Base-by-base conservation (phyloP, 441 rosid species). In the Populus hybrid region DNA sequence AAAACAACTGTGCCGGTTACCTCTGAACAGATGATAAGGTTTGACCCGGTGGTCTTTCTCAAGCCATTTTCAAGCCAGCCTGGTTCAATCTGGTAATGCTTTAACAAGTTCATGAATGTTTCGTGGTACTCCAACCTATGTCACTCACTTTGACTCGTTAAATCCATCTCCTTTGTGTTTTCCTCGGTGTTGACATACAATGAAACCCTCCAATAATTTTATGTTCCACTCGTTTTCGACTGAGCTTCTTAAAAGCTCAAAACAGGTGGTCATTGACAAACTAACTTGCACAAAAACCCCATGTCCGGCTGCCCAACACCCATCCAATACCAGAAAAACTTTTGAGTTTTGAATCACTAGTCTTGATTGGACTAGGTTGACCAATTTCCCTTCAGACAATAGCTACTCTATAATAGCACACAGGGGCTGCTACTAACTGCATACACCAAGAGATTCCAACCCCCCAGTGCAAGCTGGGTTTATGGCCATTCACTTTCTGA, bases 151-250 rank as follows among this genome's bases (percentile, higher is more conserved):
- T 66, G 30, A 42, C 42, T 42, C 21, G 18, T 24, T 20, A 6
- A 73, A 28, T 12, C 35, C 21, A 63, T 74, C 14, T 18, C 53
- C 8, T 64, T 61, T 3, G 57, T 63, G n/a, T 16, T 74, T 1
- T 74, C 24, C 53, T 50, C 53, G 77, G 20, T 38, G 46, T 57
- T 26, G 76, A 80, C 77, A 50, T 40, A 20, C 8, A 72, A 67
- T 32, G 81, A 67, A 1, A 75, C 70, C 38, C 69, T 69, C 69
- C 35, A n/a, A 53, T 63, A 21, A 67, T 69, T 72, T 32, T 20
- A 70, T 77, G 86, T 80, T 79, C 84, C 81, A 85, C 81, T 79
- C 72, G 30, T 63, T 10, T 63, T 80, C n/a, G 32, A 71, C 26
- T 50, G 34, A 24, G 23, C 12, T 18, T 21, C 11, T 28, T 18